Base-by-base conservation (phyloP, 2,329 filamentous ascomycete genomes). In the Trichophyton schoenleinii region DNA sequence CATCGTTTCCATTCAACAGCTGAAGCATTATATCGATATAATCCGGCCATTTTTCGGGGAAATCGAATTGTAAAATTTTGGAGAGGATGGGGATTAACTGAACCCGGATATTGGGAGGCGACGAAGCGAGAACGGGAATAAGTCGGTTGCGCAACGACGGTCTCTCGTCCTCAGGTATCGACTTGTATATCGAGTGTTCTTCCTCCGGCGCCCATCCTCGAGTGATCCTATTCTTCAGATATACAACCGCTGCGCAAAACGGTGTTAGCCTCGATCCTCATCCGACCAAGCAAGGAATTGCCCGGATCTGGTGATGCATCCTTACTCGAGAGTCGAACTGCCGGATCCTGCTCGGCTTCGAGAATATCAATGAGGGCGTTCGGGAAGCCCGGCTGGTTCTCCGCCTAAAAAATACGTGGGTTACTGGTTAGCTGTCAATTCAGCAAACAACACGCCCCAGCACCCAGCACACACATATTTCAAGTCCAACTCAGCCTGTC, bases 141-240 rank as follows among this genome's bases (percentile, higher is more conserved):
- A 99, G 81, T 65, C 91, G 88, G 69, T 92, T 86, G 73, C 91
- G 85, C 72, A 97, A 90, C 67, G 88, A 84, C 61, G 83, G 80
- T 78, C 96, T 96, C 76, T 96, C 94, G 64, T 88, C 85, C 72
- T 97, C 92, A 68, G 88, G 82, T 76, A 96, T 94, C 68, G 86
- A 79, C 68, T 84, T 85, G 68, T 87, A 85, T 70, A 83, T 82
- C 65, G 86, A 83, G 71, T 82, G 85, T 66, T 92, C 87, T 66
- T 95, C 89, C 70, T 82, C 81, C 65, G 83, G 85, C 61, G 87
- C 83, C 94, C 94, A 99, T 69, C 89, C 91, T 72, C 91, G 88
- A 74, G 88, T 92, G 74, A 97, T 88, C 72, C 91, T 88, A 78
- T 99, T 97, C 80, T 99, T 99, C 74, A 97, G 85, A 78, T 97